Percentiles rank a stretch among this genome's conserved stretches.
phyloP scores from a whole-genome alignment of 768 basidiomycete genomes.

The Hydnum rufescens region DNA sequence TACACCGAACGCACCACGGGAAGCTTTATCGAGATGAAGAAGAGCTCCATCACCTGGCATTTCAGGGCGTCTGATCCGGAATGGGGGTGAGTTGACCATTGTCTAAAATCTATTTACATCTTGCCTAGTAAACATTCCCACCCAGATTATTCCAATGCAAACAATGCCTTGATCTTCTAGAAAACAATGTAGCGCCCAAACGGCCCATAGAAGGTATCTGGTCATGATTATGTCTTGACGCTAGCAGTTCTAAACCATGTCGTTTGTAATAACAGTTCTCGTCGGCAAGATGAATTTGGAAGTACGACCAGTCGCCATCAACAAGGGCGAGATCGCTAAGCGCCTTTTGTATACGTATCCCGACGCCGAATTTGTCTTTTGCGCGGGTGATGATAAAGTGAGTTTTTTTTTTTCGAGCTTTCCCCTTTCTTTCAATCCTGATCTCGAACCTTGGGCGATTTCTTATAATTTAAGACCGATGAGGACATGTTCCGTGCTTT shows the following conservation, averaged over 20 bases:
- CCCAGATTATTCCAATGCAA: conserved; percentile 75
- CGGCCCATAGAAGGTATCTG: conserved; percentile 75
- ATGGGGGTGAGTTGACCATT: conserved; percentile 53
- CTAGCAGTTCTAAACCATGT: not conserved
- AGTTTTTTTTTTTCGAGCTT: not conserved
- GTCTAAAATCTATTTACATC: not conserved
- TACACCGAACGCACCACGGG: conserved; percentile 95
- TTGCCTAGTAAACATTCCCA: conserved; percentile 3
- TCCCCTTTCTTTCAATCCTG: not conserved
- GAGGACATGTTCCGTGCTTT: conserved; percentile 98
- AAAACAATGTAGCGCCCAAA: conserved; percentile 83
- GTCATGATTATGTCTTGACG: not conserved
- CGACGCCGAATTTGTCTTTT: conserved; percentile 89
- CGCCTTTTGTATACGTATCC: conserved; percentile 82
- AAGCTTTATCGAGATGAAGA: conserved; percentile 92
- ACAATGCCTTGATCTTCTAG: conserved; percentile 88
- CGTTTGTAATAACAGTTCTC: conserved; percentile 32
- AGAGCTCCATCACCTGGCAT: conserved; percentile 96
- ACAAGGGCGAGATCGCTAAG: conserved; percentile 99
- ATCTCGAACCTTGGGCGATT: conserved; percentile 1
- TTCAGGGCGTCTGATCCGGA: conserved; percentile 85
- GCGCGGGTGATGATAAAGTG: conserved; percentile 96
- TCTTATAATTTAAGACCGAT: conserved; percentile 41
- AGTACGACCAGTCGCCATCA: conserved; percentile 84
- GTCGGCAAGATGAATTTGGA: conserved; percentile 98